phyloP scores from a whole-genome alignment of 768 basidiomycete species.

The Dentipellis sp. region DNA sequence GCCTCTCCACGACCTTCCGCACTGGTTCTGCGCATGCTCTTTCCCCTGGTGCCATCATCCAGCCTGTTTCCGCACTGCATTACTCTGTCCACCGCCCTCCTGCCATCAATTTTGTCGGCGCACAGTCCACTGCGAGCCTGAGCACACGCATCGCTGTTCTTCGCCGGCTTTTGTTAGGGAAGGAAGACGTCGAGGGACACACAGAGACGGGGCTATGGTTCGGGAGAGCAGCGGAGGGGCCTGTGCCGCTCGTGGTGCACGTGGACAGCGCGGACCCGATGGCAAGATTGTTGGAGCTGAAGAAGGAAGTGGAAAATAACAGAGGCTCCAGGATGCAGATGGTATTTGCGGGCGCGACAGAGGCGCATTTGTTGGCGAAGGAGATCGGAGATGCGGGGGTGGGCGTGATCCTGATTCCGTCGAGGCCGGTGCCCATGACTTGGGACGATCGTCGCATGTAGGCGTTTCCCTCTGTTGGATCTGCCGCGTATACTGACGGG shows the following conservation, averaged over 20 bases:
- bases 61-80: slow-evolving; percentile 34
- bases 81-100: slow-evolving; percentile 40
- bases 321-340: slow-evolving; percentile 23
- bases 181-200: slow-evolving; percentile 21
- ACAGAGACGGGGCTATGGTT: slow-evolving; percentile 25
- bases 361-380: slow-evolving; percentile 53
- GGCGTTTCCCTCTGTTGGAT: slow-evolving; percentile 13
- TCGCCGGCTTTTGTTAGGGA: slow-evolving; percentile 48
- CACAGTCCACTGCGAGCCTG: slow-evolving; percentile 34
- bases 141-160: slow-evolving; percentile 78
- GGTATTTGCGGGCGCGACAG: slow-evolving; percentile 50
- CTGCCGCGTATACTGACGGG: not conserved
- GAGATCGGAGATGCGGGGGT: slow-evolving; percentile 60
- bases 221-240: slow-evolving; percentile 32
- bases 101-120: slow-evolving; percentile 10
- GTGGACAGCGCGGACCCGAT: slow-evolving; percentile 73
- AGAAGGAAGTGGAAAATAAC: slow-evolving; percentile 37
- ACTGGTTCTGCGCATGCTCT: slow-evolving; percentile 32
- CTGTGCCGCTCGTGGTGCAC: slow-evolving; percentile 53
- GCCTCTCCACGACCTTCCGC: slow-evolving; percentile 21
- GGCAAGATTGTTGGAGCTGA: slow-evolving; percentile 55
- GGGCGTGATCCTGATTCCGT: slow-evolving; percentile 59
- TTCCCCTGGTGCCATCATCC: slow-evolving; percentile 31
- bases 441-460: slow-evolving; percentile 66
- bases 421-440: slow-evolving; percentile 49